Evolutionary conservation across 805 yeast species (phyloP).

Genomic region (Zygotorulaspora chibaensis): DNA sequence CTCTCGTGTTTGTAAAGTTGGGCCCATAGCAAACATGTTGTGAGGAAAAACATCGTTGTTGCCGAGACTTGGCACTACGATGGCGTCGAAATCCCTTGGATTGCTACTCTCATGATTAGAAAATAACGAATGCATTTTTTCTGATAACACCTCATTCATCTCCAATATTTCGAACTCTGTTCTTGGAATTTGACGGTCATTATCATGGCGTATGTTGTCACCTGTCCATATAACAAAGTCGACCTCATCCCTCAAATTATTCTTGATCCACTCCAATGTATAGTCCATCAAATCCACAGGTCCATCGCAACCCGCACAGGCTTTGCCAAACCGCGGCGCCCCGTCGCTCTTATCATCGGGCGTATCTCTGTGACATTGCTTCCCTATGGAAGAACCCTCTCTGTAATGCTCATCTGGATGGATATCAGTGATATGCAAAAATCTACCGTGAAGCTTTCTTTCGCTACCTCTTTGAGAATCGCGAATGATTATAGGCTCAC

Average conservation of each 20-base stretch:
- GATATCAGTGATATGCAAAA: slow-evolving; percentile 80
- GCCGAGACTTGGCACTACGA: slow-evolving; percentile 69
- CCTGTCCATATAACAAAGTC: slow-evolving; percentile 92
- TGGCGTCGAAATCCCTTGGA: slow-evolving; percentile 44
- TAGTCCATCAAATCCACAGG: slow-evolving; percentile 57
- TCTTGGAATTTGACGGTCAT: slow-evolving; percentile 70
- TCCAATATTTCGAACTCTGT: slow-evolving; percentile 67
- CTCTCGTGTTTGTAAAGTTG: slow-evolving; percentile 82
- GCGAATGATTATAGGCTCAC: slow-evolving; percentile 34
- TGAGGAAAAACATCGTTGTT: slow-evolving; percentile 90
- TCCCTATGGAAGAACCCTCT: slow-evolving; percentile 46
- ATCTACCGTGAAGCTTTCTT: slow-evolving; percentile 58
- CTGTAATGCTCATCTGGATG: slow-evolving; percentile 75
- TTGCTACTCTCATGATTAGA: slow-evolving; percentile 42
- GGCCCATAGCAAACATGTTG: slow-evolving; percentile 79
- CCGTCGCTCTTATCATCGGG: slow-evolving; percentile 34
- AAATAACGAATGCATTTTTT: slow-evolving; percentile 49
- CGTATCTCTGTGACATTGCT: slow-evolving; percentile 51
- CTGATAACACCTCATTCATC: slow-evolving; percentile 57
- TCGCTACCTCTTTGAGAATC: slow-evolving; percentile 16
- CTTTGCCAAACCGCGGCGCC: slow-evolving; percentile 71
- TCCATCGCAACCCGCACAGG: slow-evolving; percentile 72
- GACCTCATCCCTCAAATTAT: slow-evolving; percentile 64
- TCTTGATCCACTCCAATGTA: slow-evolving; percentile 63
- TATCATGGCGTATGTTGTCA: slow-evolving; percentile 81